phyloP scores from a whole-genome alignment of 306 rosid genomes.

The Morella rubra region DNA sequence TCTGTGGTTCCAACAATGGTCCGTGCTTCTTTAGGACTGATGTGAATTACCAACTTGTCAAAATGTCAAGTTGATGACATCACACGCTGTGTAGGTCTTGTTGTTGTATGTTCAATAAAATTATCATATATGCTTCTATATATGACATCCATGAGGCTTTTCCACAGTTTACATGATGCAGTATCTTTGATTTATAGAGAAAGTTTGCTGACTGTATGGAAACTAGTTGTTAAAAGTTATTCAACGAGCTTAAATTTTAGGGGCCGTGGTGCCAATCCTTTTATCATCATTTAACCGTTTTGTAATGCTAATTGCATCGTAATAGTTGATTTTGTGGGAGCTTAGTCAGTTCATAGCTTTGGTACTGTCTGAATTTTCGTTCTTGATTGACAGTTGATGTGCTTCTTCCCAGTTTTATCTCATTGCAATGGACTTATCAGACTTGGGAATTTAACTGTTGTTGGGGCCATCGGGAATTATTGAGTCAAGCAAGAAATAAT shows the following conservation, averaged over 20 bases:
- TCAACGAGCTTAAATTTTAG: not conserved
- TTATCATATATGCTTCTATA: not conserved
- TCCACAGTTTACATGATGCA: not conserved
- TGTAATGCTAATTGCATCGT: not conserved
- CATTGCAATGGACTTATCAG: not conserved
- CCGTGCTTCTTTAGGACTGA: not conserved
- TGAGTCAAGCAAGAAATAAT: not conserved
- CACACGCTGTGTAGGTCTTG: not conserved
- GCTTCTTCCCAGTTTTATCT: not conserved
- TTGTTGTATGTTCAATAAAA: not conserved
- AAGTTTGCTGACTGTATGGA: not conserved
- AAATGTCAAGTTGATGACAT: conserved; percentile 11
- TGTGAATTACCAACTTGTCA: not conserved
- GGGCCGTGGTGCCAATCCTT: not conserved
- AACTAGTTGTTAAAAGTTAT: not conserved
- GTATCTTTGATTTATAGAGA: not conserved
- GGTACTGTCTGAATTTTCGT: not conserved
- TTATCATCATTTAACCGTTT: not conserved
- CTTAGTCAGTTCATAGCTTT: not conserved
- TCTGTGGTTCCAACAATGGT: not conserved
- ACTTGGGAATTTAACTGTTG: not conserved
- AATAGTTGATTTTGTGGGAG: too few relatives aligned
- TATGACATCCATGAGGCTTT: not conserved
- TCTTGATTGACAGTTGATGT: not conserved
- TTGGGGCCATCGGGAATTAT: not conserved